A percentile compares a stretch with the other conserved stretches of the same genome.
These are phyloP conservation scores for Wickerhamiella sorbophila DNA, from an alignment of 805 yeast species.

Conservation along the genomic window DNA sequence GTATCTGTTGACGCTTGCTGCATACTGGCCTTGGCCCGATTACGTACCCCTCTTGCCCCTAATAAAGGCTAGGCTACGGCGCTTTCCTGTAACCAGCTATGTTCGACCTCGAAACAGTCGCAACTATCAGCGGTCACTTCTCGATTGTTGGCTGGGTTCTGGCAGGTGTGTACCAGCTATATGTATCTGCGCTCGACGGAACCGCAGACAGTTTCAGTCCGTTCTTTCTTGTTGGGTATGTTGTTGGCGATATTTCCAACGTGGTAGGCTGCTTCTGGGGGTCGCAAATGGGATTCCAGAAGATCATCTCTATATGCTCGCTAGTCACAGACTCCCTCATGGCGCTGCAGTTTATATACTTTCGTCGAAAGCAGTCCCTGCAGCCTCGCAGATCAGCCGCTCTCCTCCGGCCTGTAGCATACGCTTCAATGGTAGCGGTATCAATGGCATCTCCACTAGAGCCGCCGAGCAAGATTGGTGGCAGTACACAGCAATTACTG, in stretches of 20 bases:
- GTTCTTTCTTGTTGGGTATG: constrained; percentile 20
- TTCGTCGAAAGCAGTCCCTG: constrained; percentile 13
- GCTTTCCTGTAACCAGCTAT: too few species aligned
- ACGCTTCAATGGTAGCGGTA: neutral
- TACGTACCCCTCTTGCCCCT: too few species aligned
- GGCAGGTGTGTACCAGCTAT: constrained; percentile 23
- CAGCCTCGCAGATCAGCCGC: neutral
- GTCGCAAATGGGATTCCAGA: constrained; percentile 22
- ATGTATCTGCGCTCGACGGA: constrained; percentile 15
- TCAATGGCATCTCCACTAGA: neutral
- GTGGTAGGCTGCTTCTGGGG: constrained; percentile 22
- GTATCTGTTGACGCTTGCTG: too few species aligned
- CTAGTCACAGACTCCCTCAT: constrained; percentile 17
- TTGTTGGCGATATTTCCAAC: constrained; percentile 22
- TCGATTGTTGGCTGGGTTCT: constrained; percentile 21
- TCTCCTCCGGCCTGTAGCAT: neutral
- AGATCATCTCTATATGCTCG: constrained; percentile 17
- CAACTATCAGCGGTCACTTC: constrained; percentile 15
- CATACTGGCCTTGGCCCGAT: too few species aligned
- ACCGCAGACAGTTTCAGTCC: constrained; percentile 22
- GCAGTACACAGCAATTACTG: constrained; percentile 6
- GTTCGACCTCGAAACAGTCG: constrained; percentile 10
- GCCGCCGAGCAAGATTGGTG: constrained; percentile 7
- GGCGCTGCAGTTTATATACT: constrained; percentile 19
- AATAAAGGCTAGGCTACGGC: too few species aligned